Evolutionary conservation across 1,139 yeast species (phyloP).

Genomic region (Taphrina communis): DNA sequence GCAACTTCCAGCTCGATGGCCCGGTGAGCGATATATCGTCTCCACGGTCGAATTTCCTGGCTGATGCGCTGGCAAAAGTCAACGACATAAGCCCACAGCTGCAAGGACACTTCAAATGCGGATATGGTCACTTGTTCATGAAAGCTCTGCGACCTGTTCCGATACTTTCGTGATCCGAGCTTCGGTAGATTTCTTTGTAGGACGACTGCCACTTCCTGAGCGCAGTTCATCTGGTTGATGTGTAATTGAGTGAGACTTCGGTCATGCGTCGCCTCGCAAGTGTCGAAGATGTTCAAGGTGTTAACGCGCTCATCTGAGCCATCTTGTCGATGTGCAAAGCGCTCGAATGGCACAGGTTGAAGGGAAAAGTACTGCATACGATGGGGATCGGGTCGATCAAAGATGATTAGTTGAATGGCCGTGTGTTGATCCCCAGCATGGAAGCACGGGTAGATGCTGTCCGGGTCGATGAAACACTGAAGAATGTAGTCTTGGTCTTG

Average conservation of each 20-base stretch:
- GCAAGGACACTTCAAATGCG: conserved; percentile 2
- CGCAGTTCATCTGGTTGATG: conserved; percentile 46
- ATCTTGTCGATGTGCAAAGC: conserved; percentile 49
- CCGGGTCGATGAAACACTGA: conserved; percentile 32
- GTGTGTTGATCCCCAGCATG: conserved; percentile 19
- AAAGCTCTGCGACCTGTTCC: conserved; percentile 19
- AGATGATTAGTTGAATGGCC: conserved; percentile 59
- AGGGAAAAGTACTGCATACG: conserved; percentile 81
- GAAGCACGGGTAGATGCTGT: conserved; percentile 42
- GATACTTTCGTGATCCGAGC: conserved; percentile 18
- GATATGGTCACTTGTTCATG: conserved; percentile 22
- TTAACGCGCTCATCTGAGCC: background rate
- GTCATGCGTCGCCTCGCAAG: conserved; percentile 41
- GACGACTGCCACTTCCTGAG: conserved; percentile 45
- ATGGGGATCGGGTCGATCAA: conserved; percentile 74
- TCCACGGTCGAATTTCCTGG: conserved; percentile 22
- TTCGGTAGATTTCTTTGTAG: conserved; percentile 40
- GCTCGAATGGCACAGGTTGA: conserved; percentile 70
- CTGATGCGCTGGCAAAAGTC: conserved; percentile 17
- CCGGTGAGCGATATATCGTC: background rate
- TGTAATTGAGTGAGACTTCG: conserved; percentile 43
- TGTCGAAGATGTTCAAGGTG: conserved; percentile 32
- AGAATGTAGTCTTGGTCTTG: conserved; percentile 23
- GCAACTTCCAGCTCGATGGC: conserved; percentile 4
- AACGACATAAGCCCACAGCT: conserved; percentile 17